phyloP scores from a whole-genome alignment of 768 basidiomycete species.

The Trametes cinnabarina region DNA sequence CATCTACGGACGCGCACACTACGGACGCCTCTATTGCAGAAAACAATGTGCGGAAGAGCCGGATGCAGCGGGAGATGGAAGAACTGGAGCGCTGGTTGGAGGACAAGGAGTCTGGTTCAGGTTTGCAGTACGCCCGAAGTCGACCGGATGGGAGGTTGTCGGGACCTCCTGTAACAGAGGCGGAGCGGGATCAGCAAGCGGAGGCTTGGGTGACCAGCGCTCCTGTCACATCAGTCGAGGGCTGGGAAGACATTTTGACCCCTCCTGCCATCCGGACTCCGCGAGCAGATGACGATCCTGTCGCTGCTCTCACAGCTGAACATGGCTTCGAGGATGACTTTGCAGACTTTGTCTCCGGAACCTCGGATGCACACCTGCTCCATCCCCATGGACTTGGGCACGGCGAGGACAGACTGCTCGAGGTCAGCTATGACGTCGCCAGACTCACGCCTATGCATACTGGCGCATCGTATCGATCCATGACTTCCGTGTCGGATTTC shows the following conservation, averaged over 20 bases:
- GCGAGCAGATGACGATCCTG: background rate
- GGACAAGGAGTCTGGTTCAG: slow-evolving; percentile 40
- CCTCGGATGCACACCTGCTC: slow-evolving; percentile 17
- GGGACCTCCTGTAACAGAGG: background rate
- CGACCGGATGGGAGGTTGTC: background rate
- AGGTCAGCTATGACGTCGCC: slow-evolving; percentile 17
- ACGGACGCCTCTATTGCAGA: slow-evolving; percentile 19
- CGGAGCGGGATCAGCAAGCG: slow-evolving; percentile 6
- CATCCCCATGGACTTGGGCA: slow-evolving; percentile 1
- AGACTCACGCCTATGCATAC: slow-evolving; percentile 27
- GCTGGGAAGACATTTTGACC: slow-evolving; percentile 24
- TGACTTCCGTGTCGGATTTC: slow-evolving; percentile 62
- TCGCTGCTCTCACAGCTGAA: background rate
- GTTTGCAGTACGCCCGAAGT: slow-evolving; percentile 16
- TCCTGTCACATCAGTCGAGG: slow-evolving; percentile 11
- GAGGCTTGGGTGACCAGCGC: slow-evolving; percentile 25
- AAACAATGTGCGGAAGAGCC: slow-evolving; percentile 28
- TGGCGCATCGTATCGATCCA: slow-evolving; percentile 44
- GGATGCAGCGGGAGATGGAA: slow-evolving; percentile 51
- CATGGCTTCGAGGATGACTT: slow-evolving; percentile 78
- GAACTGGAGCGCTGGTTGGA: slow-evolving; percentile 64
- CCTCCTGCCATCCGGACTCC: slow-evolving; percentile 22
- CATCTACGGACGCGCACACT: slow-evolving; percentile 16
- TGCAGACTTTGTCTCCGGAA: slow-evolving; percentile 70
- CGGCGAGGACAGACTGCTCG: slow-evolving; percentile 13